Percentiles rank a stretch among this genome's conserved stretches.
Evolutionary conservation across 495 filamentous ascomycete species (phyloP).

Genomic region (Annulohypoxylon stygium): DNA sequence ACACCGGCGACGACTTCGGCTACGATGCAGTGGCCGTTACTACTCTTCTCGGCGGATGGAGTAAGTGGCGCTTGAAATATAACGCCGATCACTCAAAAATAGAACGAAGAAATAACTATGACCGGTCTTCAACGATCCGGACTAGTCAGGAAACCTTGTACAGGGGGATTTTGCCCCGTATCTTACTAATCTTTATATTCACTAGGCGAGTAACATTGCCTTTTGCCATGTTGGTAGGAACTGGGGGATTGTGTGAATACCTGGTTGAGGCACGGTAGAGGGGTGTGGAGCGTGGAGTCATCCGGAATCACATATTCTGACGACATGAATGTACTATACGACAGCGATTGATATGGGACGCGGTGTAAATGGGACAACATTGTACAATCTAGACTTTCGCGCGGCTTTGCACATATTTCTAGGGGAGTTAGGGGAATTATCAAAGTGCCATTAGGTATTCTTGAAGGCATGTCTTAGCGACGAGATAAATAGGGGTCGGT

Average conservation of each 20-base stretch:
- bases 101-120: neutral
- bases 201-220: neutral
- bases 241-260: neutral
- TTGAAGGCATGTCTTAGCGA: neutral
- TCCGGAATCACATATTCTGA: slow-evolving; percentile 19
- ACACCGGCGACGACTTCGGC: slow-evolving; percentile 39
- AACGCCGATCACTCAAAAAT: neutral
- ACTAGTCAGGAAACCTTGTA: neutral
- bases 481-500: neutral
- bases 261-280: neutral
- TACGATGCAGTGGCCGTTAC: slow-evolving; percentile 48
- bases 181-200: neutral
- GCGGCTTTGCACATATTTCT: neutral
- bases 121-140: neutral
- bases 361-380: slow-evolving; percentile 6
- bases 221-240: neutral
- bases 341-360: slow-evolving; percentile 4
- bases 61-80: slow-evolving; percentile 43
- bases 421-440: neutral
- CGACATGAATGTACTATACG: slow-evolving; percentile 42
- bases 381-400: slow-evolving; percentile 13
- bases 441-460: neutral
- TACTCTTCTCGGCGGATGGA: slow-evolving; percentile 50
- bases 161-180: slow-evolving; percentile 3
- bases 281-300: neutral